Evolutionary conservation across 2,329 filamentous ascomycete species (phyloP).

Genomic region (Rhexocercosporidium sp.): DNA sequence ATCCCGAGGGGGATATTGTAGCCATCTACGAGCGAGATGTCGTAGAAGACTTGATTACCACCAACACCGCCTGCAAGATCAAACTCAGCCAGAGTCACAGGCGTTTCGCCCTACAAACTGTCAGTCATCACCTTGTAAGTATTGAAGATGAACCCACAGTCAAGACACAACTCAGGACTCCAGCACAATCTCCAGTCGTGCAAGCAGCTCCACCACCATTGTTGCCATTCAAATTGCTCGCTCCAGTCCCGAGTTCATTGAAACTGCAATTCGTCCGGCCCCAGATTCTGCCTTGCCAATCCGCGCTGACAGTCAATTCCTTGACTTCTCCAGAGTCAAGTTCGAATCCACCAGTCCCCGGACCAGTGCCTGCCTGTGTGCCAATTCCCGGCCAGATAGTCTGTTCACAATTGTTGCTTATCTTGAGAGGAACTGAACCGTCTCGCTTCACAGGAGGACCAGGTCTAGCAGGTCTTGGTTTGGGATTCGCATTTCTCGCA

Average conservation of each 20-base stretch:
- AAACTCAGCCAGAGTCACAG: constrained; percentile 81
- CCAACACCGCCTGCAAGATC: constrained; percentile 70
- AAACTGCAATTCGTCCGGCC: constrained; percentile 84
- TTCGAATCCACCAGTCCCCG: constrained; percentile 71
- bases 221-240: constrained; percentile 47
- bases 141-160: constrained; percentile 58
- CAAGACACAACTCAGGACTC: constrained; percentile 69
- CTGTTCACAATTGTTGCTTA: constrained; percentile 75
- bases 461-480: constrained; percentile 31
- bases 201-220: constrained; percentile 63
- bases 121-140: constrained; percentile 19
- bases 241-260: constrained; percentile 63
- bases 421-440: constrained; percentile 60
- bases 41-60: constrained; percentile 74
- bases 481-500: constrained; percentile 22
- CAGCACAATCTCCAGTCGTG: constrained; percentile 77
- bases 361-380: constrained; percentile 73
- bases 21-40: constrained; percentile 84
- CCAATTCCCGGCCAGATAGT: constrained; percentile 78
- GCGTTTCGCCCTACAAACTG: constrained; percentile 65
- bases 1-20: constrained; percentile 79
- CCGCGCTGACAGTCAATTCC: constrained; percentile 67
- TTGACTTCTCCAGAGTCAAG: constrained; percentile 62
- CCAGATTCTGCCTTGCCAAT: constrained; percentile 86
- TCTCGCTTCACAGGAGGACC: constrained; percentile 42